Base-by-base conservation (phyloP, 2,329 filamentous ascomycete species). In the Davidsoniella neocaledoniae region DNA sequence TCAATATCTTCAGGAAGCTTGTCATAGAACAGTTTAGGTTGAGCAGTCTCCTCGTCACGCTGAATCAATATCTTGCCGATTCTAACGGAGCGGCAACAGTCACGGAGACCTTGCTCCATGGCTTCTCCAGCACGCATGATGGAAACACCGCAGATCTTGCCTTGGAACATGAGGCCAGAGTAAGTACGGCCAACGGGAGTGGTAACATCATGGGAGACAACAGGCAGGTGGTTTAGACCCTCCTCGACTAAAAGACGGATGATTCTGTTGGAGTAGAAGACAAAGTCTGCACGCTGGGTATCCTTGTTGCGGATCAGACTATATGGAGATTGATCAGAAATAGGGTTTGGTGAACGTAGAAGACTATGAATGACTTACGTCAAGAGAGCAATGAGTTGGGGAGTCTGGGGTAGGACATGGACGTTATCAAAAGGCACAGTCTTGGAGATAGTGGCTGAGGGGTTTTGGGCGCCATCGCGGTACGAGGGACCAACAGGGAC, bases 51-150 rank as follows among this genome's bases (percentile, higher is more conserved):
- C 66, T 98, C 91, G 58, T 98, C 91, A 51, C 91, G 74, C 68
- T 98, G 91, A 60, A 98, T 98, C 58, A 98, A 70, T 55, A 98
- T 98, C 72, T 98, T 98, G 56, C 91, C 91, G 60, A 98, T 98
- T 55, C 91, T 77, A 45, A 98, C 91, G n/a, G 86, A 94, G 48
- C 91, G 82, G 68, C 91, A 98, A 68, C 91, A 98, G 66, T 98
- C 90, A 53, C 91, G 76, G 54, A 98, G 69, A 2, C 90, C 91
- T 66, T 96, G 87, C 68, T 98, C 91, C 91, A 98, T 98, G 53
- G 90, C 86, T 68, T 98, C 91, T 47, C 91, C 91, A 10, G 91
- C 91, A 55, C 91, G 79, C 91, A 98, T 96, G 59, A 98, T 98
- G 5, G 86, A 94, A 14, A 98, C 91, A 49, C 91, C 91, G 61